Base-by-base conservation (phyloP, 805 yeast genomes). In the Wickerhamiella cacticola region DNA sequence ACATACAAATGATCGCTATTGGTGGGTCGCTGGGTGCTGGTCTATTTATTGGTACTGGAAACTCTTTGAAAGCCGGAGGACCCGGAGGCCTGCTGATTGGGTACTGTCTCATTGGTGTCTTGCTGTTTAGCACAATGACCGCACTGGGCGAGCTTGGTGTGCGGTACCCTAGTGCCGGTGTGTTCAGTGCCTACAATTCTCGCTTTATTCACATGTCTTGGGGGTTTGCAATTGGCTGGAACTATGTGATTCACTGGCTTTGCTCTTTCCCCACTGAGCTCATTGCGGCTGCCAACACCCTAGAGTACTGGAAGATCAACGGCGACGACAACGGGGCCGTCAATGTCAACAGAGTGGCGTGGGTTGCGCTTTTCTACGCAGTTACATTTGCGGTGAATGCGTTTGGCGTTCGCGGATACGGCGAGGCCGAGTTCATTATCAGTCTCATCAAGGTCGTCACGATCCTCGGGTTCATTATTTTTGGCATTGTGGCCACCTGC, bases 11-110 rank as follows among this genome's bases (percentile, higher is more conserved):
- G 80, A 80, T 82, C 55, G 80, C 86, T 35, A 71, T 82, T 36
- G 85, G 85, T 26, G 82, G 85, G 28, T 76, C 81, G 55, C 76
- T 80, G 43, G 89, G 89, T 54, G 79, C 86, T 2, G 88, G 89
- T 60, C 64, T 81, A 48, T 75, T 82, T 53, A 78, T 82, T 44
- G 86, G 87, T 55, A 68, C 78, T 13, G 86, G 85, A 34, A 63
- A 67, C 16, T 73, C 81, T 1, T 68, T 82, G 52, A 59, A 64
- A 26, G 63, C 66, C 5, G 70, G 68, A 18, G 89, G 88, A 28
- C 84, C 86, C 3, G 82, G 72, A 3, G 74, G 75, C 44, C 55
- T 73, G 31, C 63, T 81, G 42, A 68, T 79, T 38, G 76, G 82
- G 25, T 78, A 73, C 58, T 65, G 72, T 33, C 60, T 77, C 38